Conservation (phyloP, 495 filamentous ascomycete species). For the Penicillium turbatum region DNA sequence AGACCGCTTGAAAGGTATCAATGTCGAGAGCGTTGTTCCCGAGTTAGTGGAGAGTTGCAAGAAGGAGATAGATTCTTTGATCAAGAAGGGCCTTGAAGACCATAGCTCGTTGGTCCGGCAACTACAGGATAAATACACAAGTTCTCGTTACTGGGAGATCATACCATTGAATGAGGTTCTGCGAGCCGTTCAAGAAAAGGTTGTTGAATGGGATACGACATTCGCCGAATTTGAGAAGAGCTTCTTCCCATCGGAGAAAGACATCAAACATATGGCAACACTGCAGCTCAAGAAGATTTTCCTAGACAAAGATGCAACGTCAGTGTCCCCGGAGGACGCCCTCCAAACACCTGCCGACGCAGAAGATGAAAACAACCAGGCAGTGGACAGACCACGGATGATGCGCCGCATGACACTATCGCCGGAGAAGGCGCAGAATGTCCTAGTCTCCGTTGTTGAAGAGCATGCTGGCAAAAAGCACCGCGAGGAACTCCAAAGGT, state of each 20-base stretch:
- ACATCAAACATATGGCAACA: conserved; percentile 86
- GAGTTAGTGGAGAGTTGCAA: conserved; percentile 79
- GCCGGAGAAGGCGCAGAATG: conserved; percentile 64
- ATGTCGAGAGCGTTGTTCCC: conserved; percentile 81
- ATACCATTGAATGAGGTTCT: conserved; percentile 87
- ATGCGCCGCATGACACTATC: conserved; percentile 53
- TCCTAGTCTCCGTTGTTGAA: conserved; percentile 65
- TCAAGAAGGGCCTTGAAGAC: conserved; percentile 74
- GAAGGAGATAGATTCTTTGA: conserved; percentile 70
- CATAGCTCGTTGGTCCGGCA: conserved; percentile 65
- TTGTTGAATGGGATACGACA: conserved; percentile 84
- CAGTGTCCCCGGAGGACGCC: conserved; percentile 51
- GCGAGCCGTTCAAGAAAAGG: conserved; percentile 85
- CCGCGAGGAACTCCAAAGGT: conserved; percentile 18
- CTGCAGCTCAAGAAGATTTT: conserved; percentile 95
- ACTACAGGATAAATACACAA: conserved; percentile 85
- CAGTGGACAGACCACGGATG: conserved; percentile 29
- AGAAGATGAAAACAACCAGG: conserved; percentile 44
- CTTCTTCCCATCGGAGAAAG: conserved; percentile 95
- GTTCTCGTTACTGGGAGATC: conserved; percentile 92
- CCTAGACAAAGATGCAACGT: conserved; percentile 75
- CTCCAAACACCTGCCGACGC: conserved; percentile 54
- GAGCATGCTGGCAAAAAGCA: conserved; percentile 51
- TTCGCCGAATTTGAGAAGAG: conserved; percentile 89
- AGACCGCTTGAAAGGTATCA: conserved; percentile 77